These are phyloP conservation scores for Catharanthus roseus DNA, from an alignment of 257 asterid species.

Conservation along the genomic window DNA sequence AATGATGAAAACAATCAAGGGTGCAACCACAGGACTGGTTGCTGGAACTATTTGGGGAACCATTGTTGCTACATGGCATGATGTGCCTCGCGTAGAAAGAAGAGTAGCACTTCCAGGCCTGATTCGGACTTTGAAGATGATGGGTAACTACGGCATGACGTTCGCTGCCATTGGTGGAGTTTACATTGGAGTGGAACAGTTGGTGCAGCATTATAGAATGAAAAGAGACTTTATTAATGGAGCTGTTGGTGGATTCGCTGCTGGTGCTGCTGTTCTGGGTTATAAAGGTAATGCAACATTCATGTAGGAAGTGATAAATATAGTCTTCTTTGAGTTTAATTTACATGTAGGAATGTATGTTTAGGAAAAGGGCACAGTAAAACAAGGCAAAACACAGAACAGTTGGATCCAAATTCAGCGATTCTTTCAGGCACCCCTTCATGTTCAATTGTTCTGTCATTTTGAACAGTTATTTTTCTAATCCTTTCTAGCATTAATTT, in stretches of 20 bases:
- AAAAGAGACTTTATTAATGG: constrained; percentile 92
- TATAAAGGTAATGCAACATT: constrained; percentile 49
- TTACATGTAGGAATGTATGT: background rate
- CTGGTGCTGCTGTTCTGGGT: constrained; percentile 86
- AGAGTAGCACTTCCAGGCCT: constrained; percentile 92
- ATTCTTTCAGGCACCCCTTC: background rate
- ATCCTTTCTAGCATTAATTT: background rate
- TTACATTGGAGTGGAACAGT: constrained; percentile 77
- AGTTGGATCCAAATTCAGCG: background rate
- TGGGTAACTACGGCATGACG: constrained; percentile 80
- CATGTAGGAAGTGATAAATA: background rate
- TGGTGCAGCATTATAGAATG: constrained; percentile 68
- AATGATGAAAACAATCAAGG: constrained; percentile 60
- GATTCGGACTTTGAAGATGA: constrained; percentile 84
- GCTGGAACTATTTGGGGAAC: constrained; percentile 94
- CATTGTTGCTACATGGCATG: constrained; percentile 90
- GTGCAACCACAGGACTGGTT: constrained; percentile 68
- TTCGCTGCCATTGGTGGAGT: constrained; percentile 98
- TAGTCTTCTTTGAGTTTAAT: background rate
- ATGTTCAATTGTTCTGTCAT: background rate
- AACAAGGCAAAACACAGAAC: background rate
- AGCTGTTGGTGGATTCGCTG: constrained; percentile 92
- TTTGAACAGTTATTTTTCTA: background rate
- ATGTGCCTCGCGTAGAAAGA: constrained; percentile 97
- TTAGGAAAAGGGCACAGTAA: background rate